Conservation (phyloP, 345 rosid genomes). For the Gossypium stocksii region DNA sequence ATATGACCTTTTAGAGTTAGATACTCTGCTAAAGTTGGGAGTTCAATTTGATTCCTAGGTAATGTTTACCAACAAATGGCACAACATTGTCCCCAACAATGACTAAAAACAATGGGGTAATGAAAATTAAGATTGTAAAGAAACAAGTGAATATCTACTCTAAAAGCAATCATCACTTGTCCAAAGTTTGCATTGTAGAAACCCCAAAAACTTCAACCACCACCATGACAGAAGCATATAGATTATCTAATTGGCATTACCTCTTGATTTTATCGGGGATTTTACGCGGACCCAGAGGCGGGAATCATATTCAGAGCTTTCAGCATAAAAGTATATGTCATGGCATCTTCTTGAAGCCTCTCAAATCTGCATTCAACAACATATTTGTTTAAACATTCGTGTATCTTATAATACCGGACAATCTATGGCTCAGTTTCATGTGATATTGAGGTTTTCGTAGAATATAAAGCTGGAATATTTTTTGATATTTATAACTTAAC, state of each 20-base stretch:
- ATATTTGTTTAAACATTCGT: not conserved
- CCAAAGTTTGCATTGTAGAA: too few relatives aligned
- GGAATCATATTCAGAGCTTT: constrained; percentile 76
- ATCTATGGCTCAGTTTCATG: not conserved
- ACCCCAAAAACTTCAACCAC: too few relatives aligned
- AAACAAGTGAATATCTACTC: too few relatives aligned
- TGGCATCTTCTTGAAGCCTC: constrained; percentile 84
- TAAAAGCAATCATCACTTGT: too few relatives aligned
- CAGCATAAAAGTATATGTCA: constrained; percentile 62
- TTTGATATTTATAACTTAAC: not conserved
- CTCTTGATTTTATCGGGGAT: constrained; percentile 5
- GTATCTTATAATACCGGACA: not conserved
- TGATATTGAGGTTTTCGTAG: not conserved
- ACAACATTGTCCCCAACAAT: too few relatives aligned
- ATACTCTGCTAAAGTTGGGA: too few relatives aligned
- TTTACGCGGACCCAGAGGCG: constrained; percentile 13
- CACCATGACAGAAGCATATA: too few relatives aligned
- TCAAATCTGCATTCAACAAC: constrained; percentile 61
- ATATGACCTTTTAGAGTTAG: too few relatives aligned
- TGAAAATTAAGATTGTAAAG: too few relatives aligned
- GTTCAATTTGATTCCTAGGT: too few relatives aligned
- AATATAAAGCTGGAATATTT: not conserved
- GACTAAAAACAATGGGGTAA: too few relatives aligned
- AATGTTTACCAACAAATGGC: too few relatives aligned
- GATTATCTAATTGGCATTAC: not conserved